Base-by-base conservation (phyloP, 108 stramenopile genomes). In the Skeletonema potamos region DNA sequence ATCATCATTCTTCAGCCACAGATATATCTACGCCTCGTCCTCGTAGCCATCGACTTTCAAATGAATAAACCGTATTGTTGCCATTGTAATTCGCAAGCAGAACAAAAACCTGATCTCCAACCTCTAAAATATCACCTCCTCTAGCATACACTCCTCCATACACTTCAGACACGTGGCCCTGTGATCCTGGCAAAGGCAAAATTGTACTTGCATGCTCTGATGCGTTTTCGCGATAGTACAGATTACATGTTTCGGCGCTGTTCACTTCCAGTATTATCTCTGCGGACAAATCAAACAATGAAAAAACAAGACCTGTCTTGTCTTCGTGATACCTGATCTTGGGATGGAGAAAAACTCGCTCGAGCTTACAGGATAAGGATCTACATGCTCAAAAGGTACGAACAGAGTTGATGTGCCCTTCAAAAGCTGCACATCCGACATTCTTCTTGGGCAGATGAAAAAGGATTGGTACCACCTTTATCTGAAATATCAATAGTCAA, bases 31-130 rank as follows among this genome's bases (percentile, higher is more conserved):
- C n/a, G n/a, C n/a, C n/a, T n/a, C n/a, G n/a, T n/a, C n/a, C n/a
- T n/a, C n/a, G n/a, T n/a, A 54, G 8, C 22, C 20, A 54, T 8
- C 8, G 22, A 20, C 6, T 8, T 4, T 8, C 8, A 8, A 54
- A 54, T 8, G 54, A 54, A 54, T 54, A 54, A 5, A 54, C 54
- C 6, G 4, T 62, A 9, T 62, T 62, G 61, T 62, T 62, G 6
- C 61, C 61, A 36, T 62, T 62, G 9, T 62, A 62, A 6, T 24
- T 62, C 6, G 61, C 61, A 26, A 62, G 29, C 6, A 62, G 6
- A 8, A 62, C 61, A 36, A 30, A 39, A 18, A 62, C 27, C 29
- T 7, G 4, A 39, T 62, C 61, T 6, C 9, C 61, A 6, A 37
- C 9, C 27, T 30, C 27, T 5, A 62, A 6, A 4, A 32, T 9